Conservation (phyloP, 306 rosid species). For the Castanea mollissima region DNA sequence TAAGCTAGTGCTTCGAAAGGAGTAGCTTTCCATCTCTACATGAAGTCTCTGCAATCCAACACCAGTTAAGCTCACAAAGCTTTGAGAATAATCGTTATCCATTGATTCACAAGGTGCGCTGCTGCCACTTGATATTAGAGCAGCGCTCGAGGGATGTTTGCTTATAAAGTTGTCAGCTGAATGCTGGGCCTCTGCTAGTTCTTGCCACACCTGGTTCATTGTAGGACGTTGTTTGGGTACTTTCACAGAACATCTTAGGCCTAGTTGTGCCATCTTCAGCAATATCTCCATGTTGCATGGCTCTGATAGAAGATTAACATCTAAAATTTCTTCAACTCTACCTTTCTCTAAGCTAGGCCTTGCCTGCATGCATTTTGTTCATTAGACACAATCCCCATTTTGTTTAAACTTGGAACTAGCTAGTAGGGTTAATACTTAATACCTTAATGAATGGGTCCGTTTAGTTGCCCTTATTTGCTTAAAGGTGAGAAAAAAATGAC, state of each 20-base stretch:
- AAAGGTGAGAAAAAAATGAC: no score
- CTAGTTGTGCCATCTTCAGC: conserved; percentile 76
- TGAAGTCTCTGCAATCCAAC: conserved; percentile 61
- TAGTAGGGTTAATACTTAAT: no score
- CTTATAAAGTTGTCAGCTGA: conserved; percentile 33
- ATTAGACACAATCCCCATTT: not conserved
- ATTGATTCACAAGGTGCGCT: conserved; percentile 7
- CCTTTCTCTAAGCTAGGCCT: conserved; percentile 71
- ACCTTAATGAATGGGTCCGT: not conserved
- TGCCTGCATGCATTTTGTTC: conserved; percentile 55
- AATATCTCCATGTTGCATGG: conserved; percentile 64
- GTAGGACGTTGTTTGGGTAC: conserved; percentile 72
- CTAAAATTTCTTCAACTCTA: conserved; percentile 62
- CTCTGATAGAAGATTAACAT: conserved; percentile 60
- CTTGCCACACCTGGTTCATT: conserved; percentile 65
- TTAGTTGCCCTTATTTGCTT: no score
- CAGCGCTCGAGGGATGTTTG: conserved; percentile 27
- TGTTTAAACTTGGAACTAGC: no score
- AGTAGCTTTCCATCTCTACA: conserved; percentile 57
- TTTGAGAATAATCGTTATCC: conserved; percentile 48
- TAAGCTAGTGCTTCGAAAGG: conserved; percentile 54
- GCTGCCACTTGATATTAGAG: conserved; percentile 10
- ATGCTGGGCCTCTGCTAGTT: conserved; percentile 53
- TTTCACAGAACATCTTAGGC: conserved; percentile 57
- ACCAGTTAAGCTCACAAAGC: conserved; percentile 63